Base-by-base conservation (phyloP, 2,329 filamentous ascomycete genomes). In the Pseudopyrenochaeta lycopersici region DNA sequence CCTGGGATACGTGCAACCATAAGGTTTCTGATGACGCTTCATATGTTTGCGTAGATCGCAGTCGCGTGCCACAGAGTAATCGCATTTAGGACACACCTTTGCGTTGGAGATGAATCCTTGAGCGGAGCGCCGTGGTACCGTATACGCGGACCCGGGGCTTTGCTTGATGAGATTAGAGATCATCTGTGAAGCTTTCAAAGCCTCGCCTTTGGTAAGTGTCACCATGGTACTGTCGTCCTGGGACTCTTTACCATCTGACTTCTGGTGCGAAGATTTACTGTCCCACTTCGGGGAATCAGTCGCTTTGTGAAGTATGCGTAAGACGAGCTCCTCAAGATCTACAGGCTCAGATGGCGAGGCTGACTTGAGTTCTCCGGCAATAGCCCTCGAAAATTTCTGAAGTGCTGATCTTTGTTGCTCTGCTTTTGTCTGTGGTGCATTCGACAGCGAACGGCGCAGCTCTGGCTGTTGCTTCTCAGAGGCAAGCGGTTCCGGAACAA, bases 21-120 rank as follows among this genome's bases (percentile, higher is more conserved):
- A 97, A 0, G 92, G 93, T 60, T 87, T 88, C 7, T 85, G 82
- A 72, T 97, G 93, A 1, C 92, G 86, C 70, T 92, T 94, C 73
- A 85, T 80, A 71, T 97, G 93, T 73, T 97, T 97, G 61, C 71
- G 76, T 54, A 80, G 58, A 46, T 80, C 78, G 58, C 78, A 81
- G 20, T 71, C 63, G 15, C 77, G 71, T 23, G 62, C 54, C 2
- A 72, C 54, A 3, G 54, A 18, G 45, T 48, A 46, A 44, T 29
- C 20, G 35, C 75, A 77, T 1, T 49, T 9, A 1, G 46, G 9
- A 39, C 72, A 76, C 10, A 42, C 15, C 11, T 64, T 54, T 9
- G 42, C 48, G 7, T 63, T 56, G 7, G 54, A 35, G 4, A 42
- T 44, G 6, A 56, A 56, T 1, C 49, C 50, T 35, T 56, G 66